Evolutionary conservation across 1,284 basidiomycete species (phyloP).

Genomic region (Sporisorium reilianum): DNA sequence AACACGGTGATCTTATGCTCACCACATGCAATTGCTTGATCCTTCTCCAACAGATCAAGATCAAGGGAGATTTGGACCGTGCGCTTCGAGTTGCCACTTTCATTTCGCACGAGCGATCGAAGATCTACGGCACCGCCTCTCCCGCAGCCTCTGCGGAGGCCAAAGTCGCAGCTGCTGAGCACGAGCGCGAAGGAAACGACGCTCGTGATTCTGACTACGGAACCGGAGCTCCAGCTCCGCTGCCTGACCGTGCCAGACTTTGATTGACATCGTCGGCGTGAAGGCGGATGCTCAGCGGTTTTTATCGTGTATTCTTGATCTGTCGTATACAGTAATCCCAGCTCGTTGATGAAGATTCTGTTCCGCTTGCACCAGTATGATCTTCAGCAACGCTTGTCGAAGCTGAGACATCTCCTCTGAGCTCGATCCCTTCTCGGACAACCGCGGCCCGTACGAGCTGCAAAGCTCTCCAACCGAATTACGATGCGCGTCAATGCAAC

Average conservation of each 20-base stretch:
- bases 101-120: constrained; percentile 62
- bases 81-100: constrained; percentile 54
- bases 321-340: too few species aligned
- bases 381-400: too few species aligned
- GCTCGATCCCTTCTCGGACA: too few species aligned
- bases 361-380: too few species aligned
- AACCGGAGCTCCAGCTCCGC: constrained; percentile 53
- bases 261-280: neutral
- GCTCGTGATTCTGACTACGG: constrained; percentile 39
- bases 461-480: too few species aligned
- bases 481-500: too few species aligned
- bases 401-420: too few species aligned
- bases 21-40: too few species aligned
- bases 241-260: constrained; percentile 48
- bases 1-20: too few species aligned
- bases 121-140: constrained; percentile 52
- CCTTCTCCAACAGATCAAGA: constrained; percentile 50
- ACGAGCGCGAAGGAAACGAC: constrained; percentile 42
- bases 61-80: constrained; percentile 61
- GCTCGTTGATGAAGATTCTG: too few species aligned
- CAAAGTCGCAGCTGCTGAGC: constrained; percentile 20
- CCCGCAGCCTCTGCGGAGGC: constrained; percentile 21
- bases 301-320: too few species aligned
- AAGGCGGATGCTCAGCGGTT: neutral
- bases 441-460: too few species aligned